Conservation (phyloP, 2,329 filamentous ascomycete genomes). For the Hysterium pulicare region DNA sequence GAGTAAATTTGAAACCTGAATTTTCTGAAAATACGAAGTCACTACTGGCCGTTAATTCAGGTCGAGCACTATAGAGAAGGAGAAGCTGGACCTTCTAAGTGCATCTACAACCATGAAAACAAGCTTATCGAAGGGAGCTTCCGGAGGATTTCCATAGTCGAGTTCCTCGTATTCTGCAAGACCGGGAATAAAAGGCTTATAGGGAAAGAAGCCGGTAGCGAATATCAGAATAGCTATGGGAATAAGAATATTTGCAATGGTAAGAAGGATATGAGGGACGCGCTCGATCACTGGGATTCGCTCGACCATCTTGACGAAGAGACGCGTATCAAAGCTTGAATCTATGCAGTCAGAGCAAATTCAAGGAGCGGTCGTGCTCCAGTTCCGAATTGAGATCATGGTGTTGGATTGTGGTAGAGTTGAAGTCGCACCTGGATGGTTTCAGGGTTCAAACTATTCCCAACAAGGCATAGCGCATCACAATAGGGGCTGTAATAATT, state of each 20-base stretch:
- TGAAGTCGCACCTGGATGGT: not conserved
- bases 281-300: no score
- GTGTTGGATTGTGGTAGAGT: not conserved
- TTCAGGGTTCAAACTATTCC: not conserved
- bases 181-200: constrained; percentile 89
- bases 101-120: constrained; percentile 99
- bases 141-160: constrained; percentile 54
- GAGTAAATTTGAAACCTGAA: constrained; percentile 84
- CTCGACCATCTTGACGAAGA: no score
- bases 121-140: constrained; percentile 78
- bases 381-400: not conserved
- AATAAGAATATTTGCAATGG: constrained; percentile 72
- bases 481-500: not conserved
- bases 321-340: no score
- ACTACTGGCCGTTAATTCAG: constrained; percentile 45
- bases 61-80: not conserved
- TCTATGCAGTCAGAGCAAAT: not conserved
- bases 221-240: constrained; percentile 68
- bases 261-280: constrained; percentile 41
- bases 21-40: constrained; percentile 84
- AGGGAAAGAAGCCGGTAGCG: constrained; percentile 91
- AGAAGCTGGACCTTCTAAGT: constrained; percentile 66
- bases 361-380: not conserved
- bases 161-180: constrained; percentile 65
- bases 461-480: not conserved